phyloP scores from a whole-genome alignment of 2,329 filamentous ascomycete species.

The Ceratocystis diversiconidia region DNA sequence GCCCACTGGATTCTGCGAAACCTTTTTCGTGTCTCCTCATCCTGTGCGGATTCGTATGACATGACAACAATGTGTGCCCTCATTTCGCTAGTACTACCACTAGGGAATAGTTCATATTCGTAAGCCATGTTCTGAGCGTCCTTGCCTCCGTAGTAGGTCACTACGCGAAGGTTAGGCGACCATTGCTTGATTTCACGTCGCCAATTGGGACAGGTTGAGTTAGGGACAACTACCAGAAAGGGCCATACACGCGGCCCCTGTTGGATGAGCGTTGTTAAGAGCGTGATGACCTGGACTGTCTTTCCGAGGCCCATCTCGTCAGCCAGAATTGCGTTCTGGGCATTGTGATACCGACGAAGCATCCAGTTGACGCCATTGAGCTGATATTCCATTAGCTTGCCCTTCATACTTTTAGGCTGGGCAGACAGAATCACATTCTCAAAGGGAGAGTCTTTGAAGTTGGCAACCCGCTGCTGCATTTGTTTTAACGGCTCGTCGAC shows the following conservation, averaged over 20 bases:
- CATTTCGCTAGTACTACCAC: conserved; percentile 45
- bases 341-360: conserved; percentile 71
- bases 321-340: conserved; percentile 77
- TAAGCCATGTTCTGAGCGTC: conserved; percentile 62
- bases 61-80: conserved; percentile 86
- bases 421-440: conserved; percentile 41
- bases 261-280: conserved; percentile 60
- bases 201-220: conserved; percentile 96
- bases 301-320: conserved; percentile 98
- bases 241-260: conserved; percentile 64
- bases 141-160: conserved; percentile 78
- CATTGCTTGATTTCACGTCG: conserved; percentile 89
- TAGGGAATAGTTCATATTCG: conserved; percentile 72
- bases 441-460: conserved; percentile 54
- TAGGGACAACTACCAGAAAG: conserved; percentile 85
- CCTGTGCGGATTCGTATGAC: conserved; percentile 79
- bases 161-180: conserved; percentile 71
- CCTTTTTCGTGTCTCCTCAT: conserved; percentile 49
- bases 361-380: conserved; percentile 91
- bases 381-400: conserved; percentile 86
- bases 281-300: conserved; percentile 80
- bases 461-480: conserved; percentile 53
- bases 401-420: conserved; percentile 62
- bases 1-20: conserved; percentile 68
- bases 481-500: conserved; percentile 37